phyloP scores from a whole-genome alignment of 129 eudicot species.

The Ambrosia trifida region DNA sequence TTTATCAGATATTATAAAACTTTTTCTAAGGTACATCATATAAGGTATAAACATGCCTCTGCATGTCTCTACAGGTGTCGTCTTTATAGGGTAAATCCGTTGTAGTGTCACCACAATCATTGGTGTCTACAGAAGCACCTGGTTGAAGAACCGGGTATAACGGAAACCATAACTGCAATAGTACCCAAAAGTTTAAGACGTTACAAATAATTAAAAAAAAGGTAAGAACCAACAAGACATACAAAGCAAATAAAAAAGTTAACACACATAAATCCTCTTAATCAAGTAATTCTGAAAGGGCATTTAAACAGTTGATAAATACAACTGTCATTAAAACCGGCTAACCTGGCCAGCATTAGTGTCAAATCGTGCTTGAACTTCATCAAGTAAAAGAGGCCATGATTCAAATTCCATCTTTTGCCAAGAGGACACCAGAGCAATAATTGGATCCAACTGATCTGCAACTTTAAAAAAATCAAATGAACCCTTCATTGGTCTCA shows the following conservation, averaged over 20 bases:
- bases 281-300: neutral
- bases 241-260: no score
- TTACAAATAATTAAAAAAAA: conserved; percentile 1
- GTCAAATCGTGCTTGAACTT: conserved; percentile 68
- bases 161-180: conserved; percentile 89
- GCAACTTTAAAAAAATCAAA: conserved; percentile 7
- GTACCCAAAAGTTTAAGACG: neutral
- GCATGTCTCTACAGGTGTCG: conserved; percentile 8
- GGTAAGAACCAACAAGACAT: no score
- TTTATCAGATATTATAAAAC: neutral
- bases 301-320: neutral
- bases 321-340: neutral
- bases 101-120: conserved; percentile 49
- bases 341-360: conserved; percentile 72
- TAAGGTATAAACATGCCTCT: conserved; percentile 54
- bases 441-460: conserved; percentile 62
- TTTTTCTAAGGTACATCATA: conserved; percentile 1
- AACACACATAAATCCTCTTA: no score
- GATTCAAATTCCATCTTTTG: conserved; percentile 79
- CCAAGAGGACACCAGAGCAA: conserved; percentile 65
- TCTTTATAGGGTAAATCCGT: neutral
- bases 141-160: conserved; percentile 67
- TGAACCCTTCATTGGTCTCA: neutral
- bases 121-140: conserved; percentile 36
- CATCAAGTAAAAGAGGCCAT: conserved; percentile 79